Base-by-base conservation (phyloP, 2,329 filamentous ascomycete species). In the Colletotrichum brevisporum region DNA sequence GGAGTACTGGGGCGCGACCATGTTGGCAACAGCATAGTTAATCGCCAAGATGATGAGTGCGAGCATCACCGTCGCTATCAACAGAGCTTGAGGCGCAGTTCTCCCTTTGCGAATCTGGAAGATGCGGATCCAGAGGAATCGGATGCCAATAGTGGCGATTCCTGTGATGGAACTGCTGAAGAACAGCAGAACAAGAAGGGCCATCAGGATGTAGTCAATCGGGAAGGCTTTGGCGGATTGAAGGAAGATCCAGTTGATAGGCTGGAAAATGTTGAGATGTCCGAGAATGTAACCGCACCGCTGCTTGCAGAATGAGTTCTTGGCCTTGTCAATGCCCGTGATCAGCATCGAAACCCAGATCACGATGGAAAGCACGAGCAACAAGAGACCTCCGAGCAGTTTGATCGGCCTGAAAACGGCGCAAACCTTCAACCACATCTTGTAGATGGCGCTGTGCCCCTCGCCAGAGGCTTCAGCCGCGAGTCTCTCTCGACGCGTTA, bases 1-100 rank as follows among this genome's bases (percentile, higher is more conserved):
- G 54, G 95, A 90, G 78, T 99, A 99, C 77, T 98, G 95, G 1
- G 96, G 96, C 6, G 94, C 96, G n/a, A 97, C 90, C 71, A 98
- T 86, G 92, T 97, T 97, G 66, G 94, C 92, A 50, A 98, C 85
- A 9, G 94, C 90, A 79, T 98, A 99, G 83, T 98, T 97, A 80
- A 97, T 92, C 41, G 94, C 96, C 51, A 99, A 84, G 2, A 93
- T 93, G 73, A 97, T 95, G 72, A 98, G 87, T 0, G 94, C 95
- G 54, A 99, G 86, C 84, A 99, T 90, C 12, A 97, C 94, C 0
- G 95, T 98, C 2, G 94, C 93, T 77, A 98, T 90, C 62, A 99
- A 89, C 6, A 99, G 86, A 1, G 95, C 96, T 79, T 98, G 96
- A 0, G 96, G 96, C 0, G 93, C 92, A 1, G 95, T 98, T 74